Evolutionary conservation across 75 land plant species (phyloP).

Genomic region (Sequoiadendron giganteum): DNA sequence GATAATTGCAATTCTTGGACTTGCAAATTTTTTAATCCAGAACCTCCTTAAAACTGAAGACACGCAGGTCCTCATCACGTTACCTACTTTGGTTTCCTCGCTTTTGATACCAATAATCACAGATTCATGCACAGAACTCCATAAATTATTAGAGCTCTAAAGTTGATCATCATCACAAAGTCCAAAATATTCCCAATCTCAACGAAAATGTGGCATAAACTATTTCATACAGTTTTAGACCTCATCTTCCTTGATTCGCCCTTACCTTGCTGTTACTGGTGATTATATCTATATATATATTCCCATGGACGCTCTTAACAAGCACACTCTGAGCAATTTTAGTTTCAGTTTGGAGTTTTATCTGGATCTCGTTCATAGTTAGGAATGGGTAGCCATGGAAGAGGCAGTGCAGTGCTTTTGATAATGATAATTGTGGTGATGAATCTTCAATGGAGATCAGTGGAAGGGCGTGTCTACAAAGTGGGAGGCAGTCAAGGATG

Average conservation of each 20-base stretch:
- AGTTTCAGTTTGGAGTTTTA: not conserved
- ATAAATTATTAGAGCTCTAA: not conserved
- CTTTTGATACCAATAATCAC: not conserved
- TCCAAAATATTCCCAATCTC: not conserved
- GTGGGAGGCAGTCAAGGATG: not conserved
- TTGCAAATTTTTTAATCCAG: too few relatives aligned
- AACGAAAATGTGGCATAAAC: not conserved
- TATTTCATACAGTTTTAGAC: not conserved
- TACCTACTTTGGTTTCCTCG: too few relatives aligned
- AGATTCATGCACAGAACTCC: not conserved
- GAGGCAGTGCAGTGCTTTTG: conserved; percentile 6
- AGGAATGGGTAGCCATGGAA: not conserved
- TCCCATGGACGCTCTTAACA: too few relatives aligned
- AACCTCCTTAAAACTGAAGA: too few relatives aligned
- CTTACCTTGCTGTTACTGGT: not conserved
- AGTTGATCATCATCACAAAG: not conserved
- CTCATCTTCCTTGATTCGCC: not conserved
- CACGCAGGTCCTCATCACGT: too few relatives aligned
- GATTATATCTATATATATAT: too few relatives aligned
- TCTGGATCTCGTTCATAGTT: too few relatives aligned
- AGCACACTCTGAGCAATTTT: too few relatives aligned
- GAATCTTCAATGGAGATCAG: not conserved
- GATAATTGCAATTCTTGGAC: too few relatives aligned
- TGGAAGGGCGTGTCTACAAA: not conserved
- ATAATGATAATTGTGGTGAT: not conserved